Conservation (phyloP, 73 alveolate species). For the Paramecium primaurelia region DNA sequence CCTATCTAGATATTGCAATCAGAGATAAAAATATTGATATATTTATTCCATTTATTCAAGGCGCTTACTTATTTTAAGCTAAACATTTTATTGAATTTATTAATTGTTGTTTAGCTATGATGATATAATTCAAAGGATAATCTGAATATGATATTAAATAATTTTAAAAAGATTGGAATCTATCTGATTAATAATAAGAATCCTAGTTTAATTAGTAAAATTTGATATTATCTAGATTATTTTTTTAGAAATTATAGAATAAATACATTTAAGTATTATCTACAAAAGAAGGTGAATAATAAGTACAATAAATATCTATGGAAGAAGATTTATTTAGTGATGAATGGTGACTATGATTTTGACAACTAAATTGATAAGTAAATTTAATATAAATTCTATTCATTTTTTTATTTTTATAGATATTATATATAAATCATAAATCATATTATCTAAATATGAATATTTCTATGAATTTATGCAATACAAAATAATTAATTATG, state of each 20-base stretch:
- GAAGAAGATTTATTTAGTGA: neutral
- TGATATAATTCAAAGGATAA: neutral
- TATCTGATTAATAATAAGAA: neutral
- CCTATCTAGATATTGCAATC: neutral
- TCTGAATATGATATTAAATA: neutral
- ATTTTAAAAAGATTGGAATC: constrained; percentile 9
- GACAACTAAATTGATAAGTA: neutral
- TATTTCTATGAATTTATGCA: neutral
- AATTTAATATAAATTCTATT: neutral
- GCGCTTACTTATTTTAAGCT: neutral
- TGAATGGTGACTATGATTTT: neutral
- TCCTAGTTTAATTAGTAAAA: neutral
- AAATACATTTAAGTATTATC: neutral
- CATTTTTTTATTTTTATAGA: neutral
- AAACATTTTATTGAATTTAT: neutral
- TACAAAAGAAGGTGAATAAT: neutral
- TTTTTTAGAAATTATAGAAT: neutral
- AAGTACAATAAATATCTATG: neutral
- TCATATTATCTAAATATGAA: neutral
- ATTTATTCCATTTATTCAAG: neutral
- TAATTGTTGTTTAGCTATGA: neutral
- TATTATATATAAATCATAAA: neutral
- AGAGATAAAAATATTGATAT: neutral
- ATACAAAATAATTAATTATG: neutral
- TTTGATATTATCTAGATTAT: neutral